Evolutionary conservation across 352 stramenopile species (phyloP).

Genomic region (Pythium plurisporium): DNA sequence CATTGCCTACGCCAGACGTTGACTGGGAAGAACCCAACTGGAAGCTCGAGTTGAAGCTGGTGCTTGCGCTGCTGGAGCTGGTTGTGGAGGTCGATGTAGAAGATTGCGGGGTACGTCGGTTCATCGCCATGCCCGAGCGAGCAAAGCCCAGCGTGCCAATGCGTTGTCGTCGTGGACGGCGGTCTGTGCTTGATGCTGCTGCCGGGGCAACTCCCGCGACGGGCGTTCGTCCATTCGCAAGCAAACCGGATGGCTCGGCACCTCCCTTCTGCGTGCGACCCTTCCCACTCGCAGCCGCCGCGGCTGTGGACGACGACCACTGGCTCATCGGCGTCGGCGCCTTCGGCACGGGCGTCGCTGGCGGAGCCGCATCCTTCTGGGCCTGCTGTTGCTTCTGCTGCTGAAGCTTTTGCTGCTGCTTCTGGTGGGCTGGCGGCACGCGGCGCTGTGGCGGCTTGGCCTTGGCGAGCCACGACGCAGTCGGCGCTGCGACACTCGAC

Average conservation of each 20-base stretch:
- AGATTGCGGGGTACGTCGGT: slow-evolving; percentile 1
- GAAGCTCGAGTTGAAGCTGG: slow-evolving; percentile 9
- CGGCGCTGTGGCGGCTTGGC: slow-evolving; percentile 22
- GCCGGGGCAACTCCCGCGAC: not conserved
- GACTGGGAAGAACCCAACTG: not conserved
- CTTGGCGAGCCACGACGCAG: slow-evolving; percentile 25
- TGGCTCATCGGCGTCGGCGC: slow-evolving; percentile 23
- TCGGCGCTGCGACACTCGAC: slow-evolving; percentile 16
- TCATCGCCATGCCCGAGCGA: slow-evolving; percentile 16
- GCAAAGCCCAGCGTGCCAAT: slow-evolving; percentile 47
- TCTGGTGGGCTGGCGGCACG: slow-evolving; percentile 19
- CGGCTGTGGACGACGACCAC: slow-evolving; percentile 18
- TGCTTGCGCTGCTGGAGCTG: not conserved
- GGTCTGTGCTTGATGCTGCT: slow-evolving; percentile 16
- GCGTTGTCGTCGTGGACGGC: slow-evolving; percentile 43
- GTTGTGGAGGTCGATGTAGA: not conserved
- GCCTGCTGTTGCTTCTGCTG: slow-evolving; percentile 1
- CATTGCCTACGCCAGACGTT: not conserved
- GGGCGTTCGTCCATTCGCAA: not conserved
- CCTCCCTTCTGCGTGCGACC: not conserved
- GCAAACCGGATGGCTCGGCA: not conserved
- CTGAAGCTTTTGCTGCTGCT: slow-evolving; percentile 14
- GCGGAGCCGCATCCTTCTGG: not conserved
- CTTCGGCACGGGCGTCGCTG: slow-evolving; percentile 14
- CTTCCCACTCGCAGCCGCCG: slow-evolving; percentile 9